These are phyloP conservation scores for Pestalotiopsis sp. DNA, from an alignment of 2,329 filamentous ascomycete species.

Conservation along the genomic window DNA sequence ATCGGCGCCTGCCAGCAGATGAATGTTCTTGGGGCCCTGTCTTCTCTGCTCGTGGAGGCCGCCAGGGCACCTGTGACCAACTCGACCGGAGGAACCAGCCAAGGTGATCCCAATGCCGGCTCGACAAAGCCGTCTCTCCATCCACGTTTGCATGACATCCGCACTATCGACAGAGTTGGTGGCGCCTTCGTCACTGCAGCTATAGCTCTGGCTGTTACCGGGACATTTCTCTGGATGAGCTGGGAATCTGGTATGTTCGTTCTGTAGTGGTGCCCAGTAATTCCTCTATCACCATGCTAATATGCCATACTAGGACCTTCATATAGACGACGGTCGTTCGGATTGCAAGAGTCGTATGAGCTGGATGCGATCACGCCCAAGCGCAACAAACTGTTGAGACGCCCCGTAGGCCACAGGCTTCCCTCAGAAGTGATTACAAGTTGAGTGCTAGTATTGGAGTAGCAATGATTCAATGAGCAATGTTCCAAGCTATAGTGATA, in stretches of 20 bases:
- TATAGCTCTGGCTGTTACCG: neutral
- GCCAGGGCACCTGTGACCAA: conserved; percentile 12
- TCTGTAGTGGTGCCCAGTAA: neutral
- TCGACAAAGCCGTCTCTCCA: neutral
- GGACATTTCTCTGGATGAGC: conserved; percentile 15
- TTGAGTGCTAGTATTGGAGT: neutral
- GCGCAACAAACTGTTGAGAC: neutral
- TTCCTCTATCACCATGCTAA: neutral
- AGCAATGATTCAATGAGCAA: neutral
- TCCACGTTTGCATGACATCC: neutral
- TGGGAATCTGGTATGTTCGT: neutral
- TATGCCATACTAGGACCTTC: neutral
- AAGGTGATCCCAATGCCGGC: conserved; percentile 12
- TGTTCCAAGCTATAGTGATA: neutral
- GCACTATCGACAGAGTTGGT: neutral
- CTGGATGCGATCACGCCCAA: neutral
- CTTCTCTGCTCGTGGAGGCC: conserved; percentile 35
- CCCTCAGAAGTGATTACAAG: neutral
- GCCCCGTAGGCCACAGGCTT: neutral
- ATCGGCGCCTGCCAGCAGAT: conserved; percentile 50
- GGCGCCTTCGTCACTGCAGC: conserved; percentile 10
- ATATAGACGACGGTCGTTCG: neutral
- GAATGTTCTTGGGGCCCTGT: conserved; percentile 45
- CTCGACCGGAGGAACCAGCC: conserved; percentile 12
- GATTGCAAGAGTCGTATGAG: neutral